Evolutionary conservation across 352 stramenopile species (phyloP).

Genomic region (Thraustotheca clavata): DNA sequence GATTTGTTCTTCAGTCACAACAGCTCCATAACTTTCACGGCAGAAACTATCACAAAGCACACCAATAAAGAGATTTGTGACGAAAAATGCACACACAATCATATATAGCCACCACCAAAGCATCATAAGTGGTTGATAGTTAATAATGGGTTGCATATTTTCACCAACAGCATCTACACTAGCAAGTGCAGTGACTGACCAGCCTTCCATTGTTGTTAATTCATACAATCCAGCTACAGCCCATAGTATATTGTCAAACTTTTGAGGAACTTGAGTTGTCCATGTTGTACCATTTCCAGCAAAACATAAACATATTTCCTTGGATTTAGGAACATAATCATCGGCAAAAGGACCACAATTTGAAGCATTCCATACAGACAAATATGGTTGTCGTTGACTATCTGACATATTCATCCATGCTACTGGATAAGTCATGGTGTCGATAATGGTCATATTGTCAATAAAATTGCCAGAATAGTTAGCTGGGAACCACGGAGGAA

Average conservation of each 20-base stretch:
- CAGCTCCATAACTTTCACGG: slow-evolving; percentile 55
- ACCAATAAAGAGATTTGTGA: slow-evolving; percentile 91
- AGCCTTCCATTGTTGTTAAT: slow-evolving; percentile 90
- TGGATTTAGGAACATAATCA: slow-evolving; percentile 32
- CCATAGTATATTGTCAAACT: slow-evolving; percentile 78
- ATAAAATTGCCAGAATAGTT: slow-evolving; percentile 20
- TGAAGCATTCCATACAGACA: slow-evolving; percentile 7
- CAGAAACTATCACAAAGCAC: slow-evolving; percentile 95
- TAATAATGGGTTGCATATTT: slow-evolving; percentile 86
- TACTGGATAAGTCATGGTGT: slow-evolving; percentile 34
- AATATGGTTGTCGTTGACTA: background rate
- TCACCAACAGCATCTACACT: slow-evolving; percentile 81
- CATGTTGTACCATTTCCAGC: slow-evolving; percentile 32
- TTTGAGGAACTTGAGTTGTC: slow-evolving; percentile 35
- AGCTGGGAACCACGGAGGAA: slow-evolving; percentile 18
- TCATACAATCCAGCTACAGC: slow-evolving; percentile 88
- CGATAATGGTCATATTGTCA: background rate
- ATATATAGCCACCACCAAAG: slow-evolving; percentile 90
- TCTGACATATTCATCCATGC: slow-evolving; percentile 29
- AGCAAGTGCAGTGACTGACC: slow-evolving; percentile 87
- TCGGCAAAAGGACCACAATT: background rate
- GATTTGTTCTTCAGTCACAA: slow-evolving; percentile 84
- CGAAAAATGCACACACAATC: slow-evolving; percentile 89
- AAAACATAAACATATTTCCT: slow-evolving; percentile 65
- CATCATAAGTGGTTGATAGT: slow-evolving; percentile 69